Evolutionary conservation across 164 flowering plant genomes (phyloP), one percentile per base, ranked within the genome.

Genomic region (Magnolia changhungtana): DNA sequence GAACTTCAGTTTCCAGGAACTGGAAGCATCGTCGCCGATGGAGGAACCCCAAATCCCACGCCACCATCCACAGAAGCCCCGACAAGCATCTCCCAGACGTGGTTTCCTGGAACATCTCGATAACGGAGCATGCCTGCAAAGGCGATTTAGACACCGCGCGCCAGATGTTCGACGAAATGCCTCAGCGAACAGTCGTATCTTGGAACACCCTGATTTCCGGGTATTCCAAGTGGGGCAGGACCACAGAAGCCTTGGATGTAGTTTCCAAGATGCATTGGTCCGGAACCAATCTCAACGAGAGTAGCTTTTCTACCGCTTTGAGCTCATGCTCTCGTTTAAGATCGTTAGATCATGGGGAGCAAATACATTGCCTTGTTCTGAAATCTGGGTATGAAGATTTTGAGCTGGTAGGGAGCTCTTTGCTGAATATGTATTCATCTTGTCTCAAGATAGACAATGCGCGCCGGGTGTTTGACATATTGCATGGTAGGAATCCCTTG

Each of bases 131-230:
- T 8, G 75, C 65, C 10, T 66, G 71, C 77, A 52, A 21, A 9
- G 91, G 93, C 19, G 64, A 84, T 0, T 76, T 89, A 0, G 81
- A 80, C 1, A 21, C 63, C 52, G 92, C 92, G 16, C 91, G 90
- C 5, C 73, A 82, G 0, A 3, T 89, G 72, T 91, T 91, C 82
- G 91, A 90, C 74, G 80, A 78, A 86, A 91, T 90, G 93, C 82
- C 85, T 0, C 11, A 14, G 0, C 72, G 89, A 84, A 87, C 89
- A 1, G 89, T 83, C 20, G 90, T 87, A 8, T 89, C 93, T n/a
- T 91, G 89, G 89, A 91, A 91, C 83, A 74, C 88, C 70, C 88
- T 91, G 88, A 81, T 90, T 51, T 84, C 88, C 67, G 89, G 90
- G 10, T 88, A 87, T 72, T 80, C 88, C 11, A 84, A 86, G 49